Conservation (phyloP, 495 filamentous ascomycete genomes). For the Lineolata rhizophorae region DNA sequence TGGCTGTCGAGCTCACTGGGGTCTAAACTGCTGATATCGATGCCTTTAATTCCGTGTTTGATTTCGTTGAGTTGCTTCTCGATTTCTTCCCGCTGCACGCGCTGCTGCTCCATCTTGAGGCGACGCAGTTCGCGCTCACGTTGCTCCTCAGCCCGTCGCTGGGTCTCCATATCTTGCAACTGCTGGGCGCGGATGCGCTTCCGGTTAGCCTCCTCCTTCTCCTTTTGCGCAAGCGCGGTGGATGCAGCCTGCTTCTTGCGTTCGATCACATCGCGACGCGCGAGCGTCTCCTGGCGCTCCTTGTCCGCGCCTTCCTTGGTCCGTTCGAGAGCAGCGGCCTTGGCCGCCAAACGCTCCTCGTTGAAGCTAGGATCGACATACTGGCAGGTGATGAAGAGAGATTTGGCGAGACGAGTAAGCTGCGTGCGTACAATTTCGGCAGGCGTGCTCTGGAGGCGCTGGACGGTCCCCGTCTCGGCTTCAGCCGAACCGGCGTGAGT, state of each 20-base stretch:
- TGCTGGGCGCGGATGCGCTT: conserved; percentile 70
- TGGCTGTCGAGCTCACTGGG: conserved; percentile 70
- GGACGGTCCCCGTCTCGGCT: conserved; percentile 61
- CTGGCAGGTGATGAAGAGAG: conserved; percentile 77
- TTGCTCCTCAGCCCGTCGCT: conserved; percentile 75
- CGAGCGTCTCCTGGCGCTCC: conserved; percentile 76
- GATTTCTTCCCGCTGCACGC: neutral
- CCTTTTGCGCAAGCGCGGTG: conserved; percentile 58
- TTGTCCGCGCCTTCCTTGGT: conserved; percentile 71
- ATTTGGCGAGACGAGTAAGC: conserved; percentile 74
- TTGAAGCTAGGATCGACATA: conserved; percentile 84
- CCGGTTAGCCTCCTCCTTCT: conserved; percentile 75
- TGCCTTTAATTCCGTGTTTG: conserved; percentile 53
- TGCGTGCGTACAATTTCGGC: conserved; percentile 95
- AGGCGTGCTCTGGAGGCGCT: conserved; percentile 89
- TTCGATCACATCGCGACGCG: conserved; percentile 75
- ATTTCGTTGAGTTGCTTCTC: conserved; percentile 47
- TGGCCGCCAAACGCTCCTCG: conserved; percentile 52
- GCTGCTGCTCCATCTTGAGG: conserved; percentile 73
- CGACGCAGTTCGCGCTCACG: conserved; percentile 75
- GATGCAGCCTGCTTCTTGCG: conserved; percentile 91
- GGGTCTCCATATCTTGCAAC: conserved; percentile 65
- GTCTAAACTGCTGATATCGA: conserved; percentile 59
- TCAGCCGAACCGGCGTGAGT: conserved; percentile 77
- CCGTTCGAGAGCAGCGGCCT: conserved; percentile 55